These are phyloP conservation scores for Phytophthora multivora DNA, from an alignment of 352 stramenopile genomes.

Conservation along the genomic window DNA sequence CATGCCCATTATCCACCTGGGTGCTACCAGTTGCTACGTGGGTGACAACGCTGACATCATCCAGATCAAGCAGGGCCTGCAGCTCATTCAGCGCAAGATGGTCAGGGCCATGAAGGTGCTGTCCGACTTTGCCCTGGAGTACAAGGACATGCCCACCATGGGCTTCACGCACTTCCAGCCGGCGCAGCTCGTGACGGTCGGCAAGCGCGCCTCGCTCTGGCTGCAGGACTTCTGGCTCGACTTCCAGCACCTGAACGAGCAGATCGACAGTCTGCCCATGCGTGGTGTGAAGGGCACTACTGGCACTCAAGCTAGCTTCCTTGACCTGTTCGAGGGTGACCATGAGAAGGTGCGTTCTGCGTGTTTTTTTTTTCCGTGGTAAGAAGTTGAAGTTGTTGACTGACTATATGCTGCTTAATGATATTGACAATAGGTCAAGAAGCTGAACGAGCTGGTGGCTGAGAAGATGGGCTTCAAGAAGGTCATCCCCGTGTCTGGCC, in stretches of 20 bases:
- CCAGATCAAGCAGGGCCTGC: constrained; percentile 96
- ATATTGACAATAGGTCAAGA: constrained; percentile 82
- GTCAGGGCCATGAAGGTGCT: constrained; percentile 96
- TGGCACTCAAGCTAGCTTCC: constrained; percentile 98
- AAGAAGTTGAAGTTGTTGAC: constrained; percentile 1
- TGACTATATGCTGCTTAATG: constrained; percentile 5
- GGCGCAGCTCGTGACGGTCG: constrained; percentile 98
- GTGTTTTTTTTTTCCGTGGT: constrained; percentile 11
- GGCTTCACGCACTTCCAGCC: constrained; percentile 99
- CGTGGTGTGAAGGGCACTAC: constrained; percentile 99
- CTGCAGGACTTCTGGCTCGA: constrained; percentile 98
- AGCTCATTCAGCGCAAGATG: constrained; percentile 97
- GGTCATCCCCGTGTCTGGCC: constrained; percentile 96
- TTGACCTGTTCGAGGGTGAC: constrained; percentile 99
- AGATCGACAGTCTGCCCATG: constrained; percentile 97
- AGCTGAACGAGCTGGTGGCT: constrained; percentile 96
- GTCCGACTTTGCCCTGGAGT: constrained; percentile 94
- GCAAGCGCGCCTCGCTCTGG: constrained; percentile 97
- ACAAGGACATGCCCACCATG: constrained; percentile 97
- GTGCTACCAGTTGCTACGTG: constrained; percentile 98
- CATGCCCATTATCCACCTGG: constrained; percentile 99
- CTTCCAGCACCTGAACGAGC: constrained; percentile 93
- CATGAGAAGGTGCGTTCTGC: constrained; percentile 91
- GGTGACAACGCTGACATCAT: constrained; percentile 99
- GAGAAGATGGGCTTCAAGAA: constrained; percentile 98